phyloP scores from a whole-genome alignment of 441 rosid genomes.

The Manihot esculenta region DNA sequence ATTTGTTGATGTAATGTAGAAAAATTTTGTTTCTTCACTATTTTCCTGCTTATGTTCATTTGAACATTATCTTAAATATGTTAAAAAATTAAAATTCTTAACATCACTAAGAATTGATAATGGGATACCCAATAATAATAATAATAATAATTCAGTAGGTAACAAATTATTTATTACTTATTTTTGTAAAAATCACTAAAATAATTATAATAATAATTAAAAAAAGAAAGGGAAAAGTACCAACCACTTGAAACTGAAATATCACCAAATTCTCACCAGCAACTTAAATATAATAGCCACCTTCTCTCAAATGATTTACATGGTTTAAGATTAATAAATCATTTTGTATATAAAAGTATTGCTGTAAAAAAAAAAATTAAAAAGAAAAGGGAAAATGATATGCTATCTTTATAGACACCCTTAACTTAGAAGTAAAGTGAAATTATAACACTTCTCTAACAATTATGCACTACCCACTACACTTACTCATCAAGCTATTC shows the following conservation, averaged over 20 bases:
- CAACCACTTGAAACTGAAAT: conserved; percentile 55
- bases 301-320: conserved; percentile 4
- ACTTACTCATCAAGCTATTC: not conserved
- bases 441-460: conserved; percentile 15
- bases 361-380: too few relatives aligned
- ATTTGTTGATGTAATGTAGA: too few relatives aligned
- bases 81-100: too few relatives aligned
- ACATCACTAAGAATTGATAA: too few relatives aligned
- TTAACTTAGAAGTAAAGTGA: conserved; percentile 54
- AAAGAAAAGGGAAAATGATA: conserved; percentile 36
- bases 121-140: too few relatives aligned
- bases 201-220: not conserved
- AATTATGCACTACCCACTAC: conserved; percentile 1
- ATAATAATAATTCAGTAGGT: not conserved
- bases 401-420: conserved; percentile 22
- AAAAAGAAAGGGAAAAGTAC: not conserved
- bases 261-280: conserved; percentile 50
- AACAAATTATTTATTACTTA: too few relatives aligned
- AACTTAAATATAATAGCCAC: conserved; percentile 5
- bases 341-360: not conserved
- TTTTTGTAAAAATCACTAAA: not conserved
- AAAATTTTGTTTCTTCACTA: too few relatives aligned
- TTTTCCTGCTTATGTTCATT: too few relatives aligned
- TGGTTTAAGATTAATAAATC: not conserved
- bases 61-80: too few relatives aligned